Conservation (phyloP, 108 stramenopile genomes). For the Skeletonema menzelii region DNA sequence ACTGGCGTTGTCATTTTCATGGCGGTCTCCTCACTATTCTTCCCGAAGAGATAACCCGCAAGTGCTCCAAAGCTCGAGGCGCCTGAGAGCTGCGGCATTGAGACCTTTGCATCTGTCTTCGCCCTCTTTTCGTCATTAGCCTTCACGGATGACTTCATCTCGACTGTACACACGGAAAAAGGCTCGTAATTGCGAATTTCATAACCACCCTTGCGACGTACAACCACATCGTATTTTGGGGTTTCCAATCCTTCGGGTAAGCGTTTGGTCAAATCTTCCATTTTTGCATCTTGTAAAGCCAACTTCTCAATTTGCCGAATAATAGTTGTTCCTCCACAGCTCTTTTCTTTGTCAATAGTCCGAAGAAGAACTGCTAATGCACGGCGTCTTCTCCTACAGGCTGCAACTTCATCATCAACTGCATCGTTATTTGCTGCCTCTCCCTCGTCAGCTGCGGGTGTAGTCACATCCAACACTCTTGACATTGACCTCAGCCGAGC, state of each 20-base stretch:
- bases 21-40: conserved; percentile 70
- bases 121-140: conserved; percentile 18
- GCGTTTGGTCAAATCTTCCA: conserved; percentile 46
- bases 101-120: conserved; percentile 44
- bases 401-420: conserved; percentile 15
- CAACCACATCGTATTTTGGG: conserved; percentile 71
- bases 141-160: conserved; percentile 57
- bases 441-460: conserved; percentile 30
- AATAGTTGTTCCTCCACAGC: conserved; percentile 16
- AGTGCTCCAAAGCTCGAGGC: conserved; percentile 85
- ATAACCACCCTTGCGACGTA: conserved; percentile 27
- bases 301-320: conserved; percentile 44
- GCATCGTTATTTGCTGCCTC: conserved; percentile 2
- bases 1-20: conserved; percentile 98
- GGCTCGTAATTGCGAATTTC: conserved; percentile 84
- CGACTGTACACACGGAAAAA: conserved; percentile 76
- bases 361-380: conserved; percentile 52
- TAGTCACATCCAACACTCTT: conserved; percentile 51
- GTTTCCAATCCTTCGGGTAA: conserved; percentile 79
- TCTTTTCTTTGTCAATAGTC: conserved; percentile 19
- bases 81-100: conserved; percentile 62
- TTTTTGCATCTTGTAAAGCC: conserved; percentile 36
- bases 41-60: conserved; percentile 96
- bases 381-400: conserved; percentile 41
- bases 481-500: conserved; percentile 51